Evolutionary conservation across 2,329 filamentous ascomycete species (phyloP).

Genomic region (Lasiodiplodia gonubiensis): DNA sequence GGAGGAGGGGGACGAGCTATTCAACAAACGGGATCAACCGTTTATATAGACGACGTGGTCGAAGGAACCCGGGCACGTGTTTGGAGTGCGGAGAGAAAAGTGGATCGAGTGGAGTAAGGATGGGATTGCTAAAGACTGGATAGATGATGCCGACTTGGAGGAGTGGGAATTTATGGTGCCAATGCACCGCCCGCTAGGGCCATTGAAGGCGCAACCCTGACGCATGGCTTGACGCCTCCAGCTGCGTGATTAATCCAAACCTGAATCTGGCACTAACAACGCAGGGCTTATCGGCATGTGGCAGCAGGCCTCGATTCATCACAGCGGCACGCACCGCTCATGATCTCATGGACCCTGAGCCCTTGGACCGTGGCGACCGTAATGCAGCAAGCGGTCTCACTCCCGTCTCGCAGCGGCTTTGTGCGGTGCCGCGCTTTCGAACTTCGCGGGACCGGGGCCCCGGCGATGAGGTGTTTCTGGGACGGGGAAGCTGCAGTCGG

Average conservation of each 20-base stretch:
- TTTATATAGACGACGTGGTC: constrained; percentile 18
- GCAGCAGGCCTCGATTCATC: constrained; percentile 11
- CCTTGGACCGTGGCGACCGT: not conserved
- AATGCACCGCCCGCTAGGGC: constrained; percentile 17
- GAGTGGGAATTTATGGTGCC: constrained; percentile 24
- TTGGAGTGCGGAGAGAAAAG: constrained; percentile 29
- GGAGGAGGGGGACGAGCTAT: not conserved
- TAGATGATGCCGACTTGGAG: not conserved
- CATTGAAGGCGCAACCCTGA: constrained; percentile 18
- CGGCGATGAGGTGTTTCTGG: not conserved
- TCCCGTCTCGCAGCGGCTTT: constrained; percentile 11
- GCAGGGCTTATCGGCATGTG: constrained; percentile 26
- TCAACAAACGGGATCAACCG: not conserved
- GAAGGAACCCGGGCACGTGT: not conserved
- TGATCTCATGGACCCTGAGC: constrained; percentile 26
- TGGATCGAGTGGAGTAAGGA: constrained; percentile 26
- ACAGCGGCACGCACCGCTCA: constrained; percentile 9
- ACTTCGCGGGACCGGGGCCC: not conserved
- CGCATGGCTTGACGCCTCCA: constrained; percentile 23
- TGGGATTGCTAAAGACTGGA: not conserved
- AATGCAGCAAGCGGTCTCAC: not conserved
- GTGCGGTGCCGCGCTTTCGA: constrained; percentile 4
- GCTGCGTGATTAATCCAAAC: constrained; percentile 29
- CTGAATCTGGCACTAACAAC: constrained; percentile 23
- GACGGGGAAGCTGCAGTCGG: constrained; percentile 3